A percentile compares a stretch with the other conserved stretches of the same genome.
These are phyloP conservation scores for Moelleriella libera DNA, from an alignment of 2,329 filamentous ascomycete genomes.

Conservation along the genomic window DNA sequence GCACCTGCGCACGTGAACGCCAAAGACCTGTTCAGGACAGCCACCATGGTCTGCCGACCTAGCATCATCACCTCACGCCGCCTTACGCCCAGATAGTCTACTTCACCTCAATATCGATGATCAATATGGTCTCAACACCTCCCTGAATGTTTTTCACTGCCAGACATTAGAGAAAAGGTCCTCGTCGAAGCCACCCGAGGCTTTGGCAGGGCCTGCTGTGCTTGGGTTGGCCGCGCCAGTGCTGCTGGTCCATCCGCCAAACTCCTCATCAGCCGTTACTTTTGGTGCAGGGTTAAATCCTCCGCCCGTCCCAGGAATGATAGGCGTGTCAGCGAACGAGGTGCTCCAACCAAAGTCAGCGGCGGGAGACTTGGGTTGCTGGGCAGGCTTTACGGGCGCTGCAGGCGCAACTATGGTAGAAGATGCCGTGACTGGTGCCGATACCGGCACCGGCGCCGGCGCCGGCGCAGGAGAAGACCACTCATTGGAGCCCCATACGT, in stretches of 20 bases:
- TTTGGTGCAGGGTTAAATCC: conserved; percentile 52
- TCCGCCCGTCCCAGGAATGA: conserved; percentile 47
- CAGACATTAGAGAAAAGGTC: conserved; percentile 95
- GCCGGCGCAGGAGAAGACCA: conserved; percentile 43
- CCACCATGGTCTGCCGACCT: too few relatives aligned
- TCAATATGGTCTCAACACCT: too few relatives aligned
- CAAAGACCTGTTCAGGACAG: too few relatives aligned
- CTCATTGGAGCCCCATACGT: conserved; percentile 78
- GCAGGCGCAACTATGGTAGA: conserved; percentile 20
- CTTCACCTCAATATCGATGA: too few relatives aligned
- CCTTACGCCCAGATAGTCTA: too few relatives aligned
- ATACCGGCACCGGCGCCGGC: conserved; percentile 20
- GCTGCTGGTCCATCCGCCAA: conserved; percentile 86
- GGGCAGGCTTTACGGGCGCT: conserved; percentile 39
- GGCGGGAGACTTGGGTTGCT: conserved; percentile 26
- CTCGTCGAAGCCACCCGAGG: conserved; percentile 52
- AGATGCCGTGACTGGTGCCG: conserved; percentile 3
- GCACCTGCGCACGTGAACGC: too few relatives aligned
- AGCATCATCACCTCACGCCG: too few relatives aligned
- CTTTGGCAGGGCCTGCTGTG: conserved; percentile 29
- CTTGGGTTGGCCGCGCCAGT: conserved; percentile 26
- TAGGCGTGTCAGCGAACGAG: conserved; percentile 41
- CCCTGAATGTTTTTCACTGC: conserved; percentile 37
- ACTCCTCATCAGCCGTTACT: conserved; percentile 83
- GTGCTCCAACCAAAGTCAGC: conserved; percentile 50